Conservation (phyloP, 192 early-diverging fungal species). For the Podila clonocystis region DNA sequence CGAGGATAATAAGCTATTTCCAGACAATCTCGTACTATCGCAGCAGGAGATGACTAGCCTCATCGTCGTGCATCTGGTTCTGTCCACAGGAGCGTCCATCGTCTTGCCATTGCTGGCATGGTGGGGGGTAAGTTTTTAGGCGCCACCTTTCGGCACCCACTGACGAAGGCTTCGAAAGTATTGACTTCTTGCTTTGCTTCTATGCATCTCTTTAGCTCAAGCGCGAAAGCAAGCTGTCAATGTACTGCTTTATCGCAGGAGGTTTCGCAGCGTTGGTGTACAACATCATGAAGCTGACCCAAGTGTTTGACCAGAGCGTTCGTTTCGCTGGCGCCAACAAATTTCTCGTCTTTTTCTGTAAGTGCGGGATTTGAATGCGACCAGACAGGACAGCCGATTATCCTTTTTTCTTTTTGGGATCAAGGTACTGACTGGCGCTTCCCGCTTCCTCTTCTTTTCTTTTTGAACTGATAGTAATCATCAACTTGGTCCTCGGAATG, state of each 20-base stretch:
- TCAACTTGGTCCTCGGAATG: conserved; percentile 58
- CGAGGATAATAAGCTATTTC: background rate
- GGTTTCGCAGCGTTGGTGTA: conserved; percentile 73
- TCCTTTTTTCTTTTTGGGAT: background rate
- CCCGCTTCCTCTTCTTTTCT: conserved; percentile 27
- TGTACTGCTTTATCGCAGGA: conserved; percentile 69
- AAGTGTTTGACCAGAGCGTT: conserved; percentile 57
- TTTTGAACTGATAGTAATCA: conserved; percentile 46
- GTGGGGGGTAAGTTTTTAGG: conserved; percentile 61
- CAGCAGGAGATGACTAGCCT: conserved; percentile 16
- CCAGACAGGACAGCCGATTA: background rate
- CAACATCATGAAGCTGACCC: conserved; percentile 70
- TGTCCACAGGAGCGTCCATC: conserved; percentile 58
- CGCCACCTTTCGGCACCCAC: background rate
- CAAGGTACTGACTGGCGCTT: conserved; percentile 32
- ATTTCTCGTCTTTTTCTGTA: conserved; percentile 68
- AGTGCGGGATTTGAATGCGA: conserved; percentile 4
- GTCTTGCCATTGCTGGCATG: conserved; percentile 60
- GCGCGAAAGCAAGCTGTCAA: conserved; percentile 61
- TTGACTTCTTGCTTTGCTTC: background rate
- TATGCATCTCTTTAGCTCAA: conserved; percentile 49
- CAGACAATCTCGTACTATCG: conserved; percentile 10
- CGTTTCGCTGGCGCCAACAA: conserved; percentile 59
- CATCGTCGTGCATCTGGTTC: conserved; percentile 56
- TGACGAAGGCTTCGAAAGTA: background rate